Conservation (phyloP, 768 basidiomycete species). For the Paxillus involutus region DNA sequence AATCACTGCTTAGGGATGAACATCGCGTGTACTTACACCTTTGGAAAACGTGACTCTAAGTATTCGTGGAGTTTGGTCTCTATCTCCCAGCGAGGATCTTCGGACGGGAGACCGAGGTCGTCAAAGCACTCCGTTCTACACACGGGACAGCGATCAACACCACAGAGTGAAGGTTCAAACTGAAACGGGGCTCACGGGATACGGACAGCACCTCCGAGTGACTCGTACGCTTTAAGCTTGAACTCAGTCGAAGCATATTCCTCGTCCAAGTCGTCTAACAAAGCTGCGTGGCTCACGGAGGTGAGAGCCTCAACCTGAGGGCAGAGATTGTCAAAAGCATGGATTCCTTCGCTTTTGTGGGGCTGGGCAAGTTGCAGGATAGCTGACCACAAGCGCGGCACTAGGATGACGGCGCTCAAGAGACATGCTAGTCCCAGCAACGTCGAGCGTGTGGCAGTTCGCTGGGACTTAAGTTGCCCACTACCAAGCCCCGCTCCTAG, state of each 20-base stretch:
- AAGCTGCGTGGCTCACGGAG: conserved; percentile 9
- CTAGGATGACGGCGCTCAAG: conserved; percentile 10
- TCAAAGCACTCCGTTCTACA: conserved; percentile 55
- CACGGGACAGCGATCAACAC: not conserved
- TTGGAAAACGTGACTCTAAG: conserved; percentile 51
- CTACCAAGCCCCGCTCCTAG: not conserved
- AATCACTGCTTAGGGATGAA: not conserved
- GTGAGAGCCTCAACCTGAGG: conserved; percentile 24
- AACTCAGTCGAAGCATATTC: conserved; percentile 24
- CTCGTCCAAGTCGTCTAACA: conserved; percentile 25
- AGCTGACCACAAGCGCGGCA: conserved; percentile 5
- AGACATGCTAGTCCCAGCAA: conserved; percentile 2
- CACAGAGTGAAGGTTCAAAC: no score
- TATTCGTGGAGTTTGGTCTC: conserved; percentile 25
- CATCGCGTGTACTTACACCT: conserved; percentile 41
- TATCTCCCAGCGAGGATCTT: conserved; percentile 44
- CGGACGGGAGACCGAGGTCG: conserved; percentile 44
- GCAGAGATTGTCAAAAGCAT: conserved; percentile 18
- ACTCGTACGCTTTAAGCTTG: conserved; percentile 30
- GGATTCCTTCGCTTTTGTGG: not conserved
- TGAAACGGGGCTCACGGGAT: conserved; percentile 26
- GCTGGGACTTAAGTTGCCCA: not conserved
- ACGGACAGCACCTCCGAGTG: conserved; percentile 35
- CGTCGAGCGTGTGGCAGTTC: not conserved
- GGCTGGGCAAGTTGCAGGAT: not conserved